Conservation (phyloP, 179 eudicot species). For the Pouteria campechiana region DNA sequence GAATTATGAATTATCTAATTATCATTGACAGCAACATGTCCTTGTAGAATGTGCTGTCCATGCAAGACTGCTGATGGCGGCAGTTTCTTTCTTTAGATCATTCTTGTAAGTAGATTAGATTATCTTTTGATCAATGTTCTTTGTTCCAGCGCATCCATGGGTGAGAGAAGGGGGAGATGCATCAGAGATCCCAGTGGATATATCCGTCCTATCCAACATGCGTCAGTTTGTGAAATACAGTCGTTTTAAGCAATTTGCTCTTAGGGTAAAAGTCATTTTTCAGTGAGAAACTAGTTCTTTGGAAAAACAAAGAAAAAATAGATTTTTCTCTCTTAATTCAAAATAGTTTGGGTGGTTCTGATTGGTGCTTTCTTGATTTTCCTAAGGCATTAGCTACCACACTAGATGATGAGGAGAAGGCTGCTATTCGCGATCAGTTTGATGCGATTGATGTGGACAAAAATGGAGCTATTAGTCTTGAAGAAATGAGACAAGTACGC, state of each 20-base stretch:
- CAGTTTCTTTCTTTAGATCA: too few species aligned
- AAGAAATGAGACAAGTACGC: conserved; percentile 89
- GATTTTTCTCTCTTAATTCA: too few species aligned
- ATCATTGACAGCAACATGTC: too few species aligned
- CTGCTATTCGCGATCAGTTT: conserved; percentile 88
- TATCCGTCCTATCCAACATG: conserved; percentile 82
- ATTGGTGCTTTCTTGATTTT: too few species aligned
- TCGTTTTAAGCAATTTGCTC: conserved; percentile 89
- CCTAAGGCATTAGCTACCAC: conserved; percentile 94
- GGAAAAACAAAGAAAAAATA: too few species aligned
- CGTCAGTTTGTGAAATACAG: conserved; percentile 91
- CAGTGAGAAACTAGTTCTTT: too few species aligned
- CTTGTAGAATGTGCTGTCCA: too few species aligned
- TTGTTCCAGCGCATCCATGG: conserved; percentile 86
- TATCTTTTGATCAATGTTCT: too few species aligned
- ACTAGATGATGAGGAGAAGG: conserved; percentile 66
- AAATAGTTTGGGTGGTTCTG: too few species aligned
- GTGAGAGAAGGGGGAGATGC: conserved; percentile 97
- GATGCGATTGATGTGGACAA: conserved; percentile 91
- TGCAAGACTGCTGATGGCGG: too few species aligned
- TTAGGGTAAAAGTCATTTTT: conserved; percentile 40
- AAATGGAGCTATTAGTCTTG: conserved; percentile 87
- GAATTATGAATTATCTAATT: too few species aligned
- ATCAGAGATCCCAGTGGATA: conserved; percentile 85
- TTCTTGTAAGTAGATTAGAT: too few species aligned